phyloP scores from a whole-genome alignment of 2,329 filamentous ascomycete genomes.

The Fusarium sp. region DNA sequence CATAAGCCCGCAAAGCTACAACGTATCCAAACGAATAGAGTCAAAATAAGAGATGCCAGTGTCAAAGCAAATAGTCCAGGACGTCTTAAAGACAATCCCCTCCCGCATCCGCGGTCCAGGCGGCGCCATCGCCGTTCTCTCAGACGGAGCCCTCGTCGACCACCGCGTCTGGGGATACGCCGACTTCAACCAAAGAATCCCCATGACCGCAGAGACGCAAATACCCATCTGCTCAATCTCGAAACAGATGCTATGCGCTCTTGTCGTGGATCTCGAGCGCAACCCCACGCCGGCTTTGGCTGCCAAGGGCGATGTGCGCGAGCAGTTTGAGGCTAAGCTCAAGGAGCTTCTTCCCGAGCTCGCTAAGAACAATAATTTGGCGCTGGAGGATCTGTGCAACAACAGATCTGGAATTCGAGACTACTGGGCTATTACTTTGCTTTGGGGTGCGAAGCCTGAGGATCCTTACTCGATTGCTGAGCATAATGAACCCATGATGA shows the following conservation, averaged over 20 bases:
- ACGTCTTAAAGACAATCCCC: constrained; percentile 19
- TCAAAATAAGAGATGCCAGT: constrained; percentile 17
- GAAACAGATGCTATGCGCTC: constrained; percentile 36
- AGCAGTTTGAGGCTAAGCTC: constrained; percentile 30
- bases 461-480: constrained; percentile 26
- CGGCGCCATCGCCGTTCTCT: constrained; percentile 29
- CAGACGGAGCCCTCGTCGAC: constrained; percentile 25
- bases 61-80: constrained; percentile 20
- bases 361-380: constrained; percentile 10
- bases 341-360: constrained; percentile 20
- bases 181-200: constrained; percentile 32
- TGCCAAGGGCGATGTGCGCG: constrained; percentile 18
- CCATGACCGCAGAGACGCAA: constrained; percentile 29
- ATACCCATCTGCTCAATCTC: constrained; percentile 37
- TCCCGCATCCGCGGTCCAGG: constrained; percentile 35
- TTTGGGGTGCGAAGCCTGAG: constrained; percentile 34
- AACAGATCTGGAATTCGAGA: constrained; percentile 36
- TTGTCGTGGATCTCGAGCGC: constrained; percentile 28
- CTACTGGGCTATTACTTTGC: constrained; percentile 33
- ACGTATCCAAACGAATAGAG: not conserved
- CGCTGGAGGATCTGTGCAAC: constrained; percentile 27
- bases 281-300: constrained; percentile 21
- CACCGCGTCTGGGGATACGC: constrained; percentile 35
- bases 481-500: constrained; percentile 19
- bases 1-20: not conserved